Evolutionary conservation across 1,284 basidiomycete genomes (phyloP).

Genomic region (Cutaneotrichosporon sp.): DNA sequence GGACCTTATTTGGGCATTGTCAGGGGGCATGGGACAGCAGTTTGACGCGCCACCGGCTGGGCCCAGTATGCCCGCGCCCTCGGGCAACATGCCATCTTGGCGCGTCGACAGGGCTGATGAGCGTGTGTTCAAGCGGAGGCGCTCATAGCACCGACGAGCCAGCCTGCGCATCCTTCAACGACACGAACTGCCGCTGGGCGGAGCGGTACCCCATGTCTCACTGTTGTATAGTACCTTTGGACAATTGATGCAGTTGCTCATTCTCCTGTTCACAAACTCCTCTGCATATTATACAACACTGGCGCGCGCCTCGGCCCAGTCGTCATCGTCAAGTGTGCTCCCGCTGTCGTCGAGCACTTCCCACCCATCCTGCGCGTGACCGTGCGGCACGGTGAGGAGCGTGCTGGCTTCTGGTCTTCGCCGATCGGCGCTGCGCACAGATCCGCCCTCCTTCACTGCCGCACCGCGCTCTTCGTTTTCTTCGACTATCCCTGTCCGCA

Average conservation of each 20-base stretch:
- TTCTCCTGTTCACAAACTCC: no score
- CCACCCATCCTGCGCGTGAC: slow-evolving; percentile 8
- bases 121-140: neutral
- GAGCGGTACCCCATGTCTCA: no score
- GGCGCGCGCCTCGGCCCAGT: slow-evolving; percentile 19
- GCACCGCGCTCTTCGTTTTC: neutral
- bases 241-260: no score
- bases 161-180: no score
- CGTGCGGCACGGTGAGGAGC: no score
- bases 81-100: slow-evolving; percentile 1
- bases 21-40: slow-evolving; percentile 5
- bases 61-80: neutral
- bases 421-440: no score
- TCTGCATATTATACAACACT: slow-evolving; percentile 4
- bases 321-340: slow-evolving; percentile 9
- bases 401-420: no score
- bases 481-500: neutral
- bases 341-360: slow-evolving; percentile 13
- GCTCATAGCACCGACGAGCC: neutral
- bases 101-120: slow-evolving; percentile 1
- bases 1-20: slow-evolving; percentile 18
- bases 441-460: no score
- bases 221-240: neutral
- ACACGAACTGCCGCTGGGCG: no score
- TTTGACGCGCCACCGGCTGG: no score